Evolutionary conservation across 768 basidiomycete species (phyloP), one percentile per base, ranked within the genome.

Genomic region (Boletus eberwhitei): DNA sequence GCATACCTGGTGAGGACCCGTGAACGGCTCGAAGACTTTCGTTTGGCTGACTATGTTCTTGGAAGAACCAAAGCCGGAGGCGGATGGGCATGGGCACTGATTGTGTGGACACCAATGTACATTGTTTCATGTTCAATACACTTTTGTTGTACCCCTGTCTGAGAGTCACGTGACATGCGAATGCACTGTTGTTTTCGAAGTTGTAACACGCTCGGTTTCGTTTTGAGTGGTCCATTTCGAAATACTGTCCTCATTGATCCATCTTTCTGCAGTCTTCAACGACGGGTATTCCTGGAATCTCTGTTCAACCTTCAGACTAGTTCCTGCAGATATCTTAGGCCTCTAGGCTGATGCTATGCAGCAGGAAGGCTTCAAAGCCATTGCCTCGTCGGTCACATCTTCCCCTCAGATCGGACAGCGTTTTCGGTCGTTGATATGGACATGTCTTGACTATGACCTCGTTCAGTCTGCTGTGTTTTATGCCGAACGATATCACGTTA

Each of bases 401-500:
- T 72, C 77, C 58, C 78, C 82, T 58, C 74, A 80, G 66, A 81
- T 90, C 64, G 77, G 79, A 47, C 82, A 83, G 71, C 86, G 87
- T 60, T 87, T 88, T 67, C 81, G 81, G 59, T 74, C 80, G 48
- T 77, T 93, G 58, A 78, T 92, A 64, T 92, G 90, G 90, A 83
- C 84, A 62, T 91, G 85, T 73, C 84, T 93, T 54, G 91, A 93
- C 74, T 80, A 84, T 51, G 87, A 88, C 64, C 83, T 93, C 42
- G 77, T 81, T 62, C 82, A 80, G 70, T 85, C 90, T 13, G 92
- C 93, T 38, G 81, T 91, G 43, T 96, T 96, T 76, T 90, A 90
- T 74, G 90, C 92, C 35, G 93, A 95, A 73, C 76, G 90, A 59
- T 90, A 90, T 69, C 87, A 80, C 68, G 81, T 84, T 38, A 73